Evolutionary conservation across 768 basidiomycete genomes (phyloP).

Genomic region (Auriscalpium microsporum): DNA sequence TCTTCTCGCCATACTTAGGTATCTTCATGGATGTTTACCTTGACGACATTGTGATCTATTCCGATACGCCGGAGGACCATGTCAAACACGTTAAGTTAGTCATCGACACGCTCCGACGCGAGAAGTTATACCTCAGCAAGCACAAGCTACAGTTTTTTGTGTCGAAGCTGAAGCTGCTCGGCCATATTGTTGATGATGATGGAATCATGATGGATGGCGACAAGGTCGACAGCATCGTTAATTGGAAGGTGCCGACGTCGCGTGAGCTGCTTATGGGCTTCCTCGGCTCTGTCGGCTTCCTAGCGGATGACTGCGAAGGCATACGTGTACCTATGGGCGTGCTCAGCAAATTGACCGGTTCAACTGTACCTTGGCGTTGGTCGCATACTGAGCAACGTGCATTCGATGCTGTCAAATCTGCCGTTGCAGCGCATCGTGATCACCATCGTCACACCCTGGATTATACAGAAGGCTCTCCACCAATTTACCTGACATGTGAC

Average conservation of each 20-base stretch:
- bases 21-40: slow-evolving; percentile 25
- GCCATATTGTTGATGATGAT: slow-evolving; percentile 26
- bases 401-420: slow-evolving; percentile 22
- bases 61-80: slow-evolving; percentile 20
- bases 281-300: slow-evolving; percentile 23
- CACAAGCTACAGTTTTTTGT: slow-evolving; percentile 20
- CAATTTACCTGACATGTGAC: slow-evolving; percentile 20
- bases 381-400: background rate
- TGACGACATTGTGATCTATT: slow-evolving; percentile 27
- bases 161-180: slow-evolving; percentile 19
- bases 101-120: slow-evolving; percentile 5
- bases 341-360: slow-evolving; percentile 16
- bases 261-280: slow-evolving; percentile 28
- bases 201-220: slow-evolving; percentile 36
- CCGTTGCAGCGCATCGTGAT: slow-evolving; percentile 14
- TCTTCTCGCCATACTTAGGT: slow-evolving; percentile 23
- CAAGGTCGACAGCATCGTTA: slow-evolving; percentile 30
- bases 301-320: slow-evolving; percentile 26
- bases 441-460: slow-evolving; percentile 17
- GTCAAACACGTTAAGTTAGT: slow-evolving; percentile 15
- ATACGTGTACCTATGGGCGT: slow-evolving; percentile 33
- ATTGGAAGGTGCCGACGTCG: slow-evolving; percentile 25
- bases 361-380: too few species aligned
- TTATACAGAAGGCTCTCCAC: slow-evolving; percentile 14
- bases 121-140: slow-evolving; percentile 16